Conservation (phyloP, 1,139 yeast genomes). For the Blastobotrys indianensis region DNA sequence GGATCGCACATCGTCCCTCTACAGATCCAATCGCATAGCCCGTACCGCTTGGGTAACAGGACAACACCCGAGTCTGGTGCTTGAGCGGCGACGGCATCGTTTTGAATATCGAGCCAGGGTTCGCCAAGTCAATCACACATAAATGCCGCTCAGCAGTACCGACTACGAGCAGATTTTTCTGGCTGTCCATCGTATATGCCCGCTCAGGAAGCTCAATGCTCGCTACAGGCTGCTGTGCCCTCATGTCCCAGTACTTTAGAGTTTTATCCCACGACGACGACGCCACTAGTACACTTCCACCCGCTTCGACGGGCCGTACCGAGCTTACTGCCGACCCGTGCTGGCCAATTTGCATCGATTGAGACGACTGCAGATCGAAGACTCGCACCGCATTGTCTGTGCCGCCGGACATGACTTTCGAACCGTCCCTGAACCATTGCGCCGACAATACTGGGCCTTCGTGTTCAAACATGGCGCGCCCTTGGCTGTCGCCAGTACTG, state of each 20-base stretch:
- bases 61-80: conserved; percentile 78
- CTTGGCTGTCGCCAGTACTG: conserved; percentile 60
- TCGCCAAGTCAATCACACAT: conserved; percentile 62
- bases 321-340: conserved; percentile 79
- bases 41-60: conserved; percentile 84
- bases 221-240: conserved; percentile 79
- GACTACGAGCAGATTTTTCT: conserved; percentile 76
- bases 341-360: conserved; percentile 74
- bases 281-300: conserved; percentile 76
- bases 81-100: conserved; percentile 72
- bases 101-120: conserved; percentile 80
- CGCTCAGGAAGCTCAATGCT: conserved; percentile 83
- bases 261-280: conserved; percentile 98
- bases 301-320: conserved; percentile 63
- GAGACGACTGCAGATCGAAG: conserved; percentile 79
- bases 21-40: conserved; percentile 92
- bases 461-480: conserved; percentile 86
- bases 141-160: conserved; percentile 91
- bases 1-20: conserved; percentile 97
- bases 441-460: conserved; percentile 81
- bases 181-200: conserved; percentile 83
- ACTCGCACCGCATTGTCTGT: conserved; percentile 84
- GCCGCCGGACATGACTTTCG: conserved; percentile 86
- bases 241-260: conserved; percentile 85
- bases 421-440: conserved; percentile 81